A percentile compares a stretch with the other conserved stretches of the same genome.
These are phyloP conservation scores for Beauveria pseudobassiana DNA, from an alignment of 2,329 filamentous ascomycete genomes.

Conservation along the genomic window DNA sequence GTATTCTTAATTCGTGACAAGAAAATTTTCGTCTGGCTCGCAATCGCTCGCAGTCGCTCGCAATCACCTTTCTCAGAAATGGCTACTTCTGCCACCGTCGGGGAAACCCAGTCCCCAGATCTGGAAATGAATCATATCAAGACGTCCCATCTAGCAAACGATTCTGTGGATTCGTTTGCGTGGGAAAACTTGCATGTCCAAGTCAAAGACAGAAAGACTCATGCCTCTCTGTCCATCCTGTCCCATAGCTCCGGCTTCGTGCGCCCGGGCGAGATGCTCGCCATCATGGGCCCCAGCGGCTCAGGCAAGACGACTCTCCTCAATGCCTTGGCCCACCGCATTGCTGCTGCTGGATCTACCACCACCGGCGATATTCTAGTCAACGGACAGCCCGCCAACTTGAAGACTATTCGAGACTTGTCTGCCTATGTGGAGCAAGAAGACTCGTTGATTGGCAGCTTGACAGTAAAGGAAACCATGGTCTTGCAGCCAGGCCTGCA, in stretches of 20 bases:
- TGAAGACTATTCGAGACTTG: constrained; percentile 53
- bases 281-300: constrained; percentile 70
- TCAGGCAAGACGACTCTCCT: constrained; percentile 79
- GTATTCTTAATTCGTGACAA: not conserved
- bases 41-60: not conserved
- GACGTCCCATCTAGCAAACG: constrained; percentile 48
- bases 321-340: constrained; percentile 64
- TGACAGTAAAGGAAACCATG: constrained; percentile 75
- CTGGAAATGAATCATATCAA: constrained; percentile 13
- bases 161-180: constrained; percentile 52
- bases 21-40: too few relatives aligned
- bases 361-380: constrained; percentile 47
- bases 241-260: constrained; percentile 14
- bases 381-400: constrained; percentile 52
- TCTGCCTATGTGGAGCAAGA: constrained; percentile 82
- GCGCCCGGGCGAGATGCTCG: constrained; percentile 58
- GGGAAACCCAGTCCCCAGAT: not conserved
- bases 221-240: constrained; percentile 13
- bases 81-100: not conserved
- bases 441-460: constrained; percentile 71
- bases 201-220: constrained; percentile 55
- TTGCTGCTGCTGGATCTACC: constrained; percentile 32
- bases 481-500: constrained; percentile 63
- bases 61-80: not conserved
- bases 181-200: constrained; percentile 61